Conservation (phyloP, 257 asterid genomes). For the Haberlea rhodopensis region DNA sequence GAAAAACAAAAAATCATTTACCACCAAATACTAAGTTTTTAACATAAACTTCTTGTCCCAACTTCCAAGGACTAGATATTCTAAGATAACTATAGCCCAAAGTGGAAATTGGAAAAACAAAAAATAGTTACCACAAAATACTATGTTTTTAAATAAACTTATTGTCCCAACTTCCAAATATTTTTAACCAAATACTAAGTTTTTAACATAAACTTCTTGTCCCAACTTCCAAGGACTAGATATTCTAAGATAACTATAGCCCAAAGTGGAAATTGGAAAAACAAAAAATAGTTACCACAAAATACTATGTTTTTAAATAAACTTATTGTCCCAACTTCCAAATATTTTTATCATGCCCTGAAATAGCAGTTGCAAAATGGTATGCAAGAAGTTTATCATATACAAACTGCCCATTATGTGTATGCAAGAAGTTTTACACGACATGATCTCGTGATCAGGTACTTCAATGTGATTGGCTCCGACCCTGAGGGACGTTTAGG, state of each 20-base stretch:
- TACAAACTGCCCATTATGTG: neutral
- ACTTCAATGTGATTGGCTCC: conserved; percentile 92
- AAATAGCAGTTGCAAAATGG: neutral
- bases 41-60: neutral
- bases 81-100: neutral
- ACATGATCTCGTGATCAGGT: conserved; percentile 41
- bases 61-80: too few species aligned
- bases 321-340: too few species aligned
- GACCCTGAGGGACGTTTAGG: conserved; percentile 83
- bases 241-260: neutral
- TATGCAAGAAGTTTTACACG: neutral
- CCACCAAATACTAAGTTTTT: too few species aligned
- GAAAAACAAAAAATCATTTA: neutral
- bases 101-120: neutral
- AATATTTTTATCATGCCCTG: neutral
- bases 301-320: too few species aligned
- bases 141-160: too few species aligned
- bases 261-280: neutral
- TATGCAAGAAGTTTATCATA: too few species aligned
- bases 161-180: too few species aligned
- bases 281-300: neutral
- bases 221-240: too few species aligned
- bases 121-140: too few species aligned
- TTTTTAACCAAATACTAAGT: too few species aligned
- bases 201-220: neutral